Conservation (phyloP, 2,329 filamentous ascomycete genomes). For the Xylariomycetidae sp. region DNA sequence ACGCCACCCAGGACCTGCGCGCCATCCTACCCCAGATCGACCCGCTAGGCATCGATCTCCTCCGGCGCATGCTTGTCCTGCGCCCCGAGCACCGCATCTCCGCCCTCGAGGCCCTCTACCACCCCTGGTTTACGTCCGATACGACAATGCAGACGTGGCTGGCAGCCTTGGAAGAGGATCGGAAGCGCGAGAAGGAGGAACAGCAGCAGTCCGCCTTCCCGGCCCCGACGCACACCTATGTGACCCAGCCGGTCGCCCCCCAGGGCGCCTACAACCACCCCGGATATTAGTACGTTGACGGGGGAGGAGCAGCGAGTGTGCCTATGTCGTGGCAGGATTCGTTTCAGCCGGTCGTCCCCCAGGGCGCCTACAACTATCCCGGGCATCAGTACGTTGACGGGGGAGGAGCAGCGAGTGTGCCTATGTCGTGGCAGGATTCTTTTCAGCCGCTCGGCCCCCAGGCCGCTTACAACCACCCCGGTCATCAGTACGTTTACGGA, state of each 20-base stretch:
- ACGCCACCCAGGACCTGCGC: slow-evolving; percentile 83
- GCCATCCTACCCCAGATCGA: slow-evolving; percentile 89
- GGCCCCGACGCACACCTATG: slow-evolving; percentile 31
- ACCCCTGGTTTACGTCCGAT: slow-evolving; percentile 91
- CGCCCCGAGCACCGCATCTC: slow-evolving; percentile 87
- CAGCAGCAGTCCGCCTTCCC: slow-evolving; percentile 36
- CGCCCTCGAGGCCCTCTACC: slow-evolving; percentile 77
- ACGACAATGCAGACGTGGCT: slow-evolving; percentile 55
- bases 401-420: no score
- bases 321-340: no score
- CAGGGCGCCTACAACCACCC: slow-evolving; percentile 22
- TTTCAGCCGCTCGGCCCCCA: slow-evolving; percentile 24
- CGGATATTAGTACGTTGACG: slow-evolving; percentile 23
- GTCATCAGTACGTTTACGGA: no score
- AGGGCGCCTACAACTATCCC: slow-evolving; percentile 21
- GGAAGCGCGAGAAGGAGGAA: slow-evolving; percentile 33
- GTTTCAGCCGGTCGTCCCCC: slow-evolving; percentile 24
- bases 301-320: no score
- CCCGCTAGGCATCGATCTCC: slow-evolving; percentile 74
- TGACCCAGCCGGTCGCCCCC: slow-evolving; percentile 22
- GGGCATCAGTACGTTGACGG: slow-evolving; percentile 25
- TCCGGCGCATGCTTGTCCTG: slow-evolving; percentile 87
- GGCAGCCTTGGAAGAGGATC: no score
- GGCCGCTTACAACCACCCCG: slow-evolving; percentile 20
- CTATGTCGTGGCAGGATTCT: no score